Conservation (phyloP, 129 eudicot genomes). For the Helianthus annuus region DNA sequence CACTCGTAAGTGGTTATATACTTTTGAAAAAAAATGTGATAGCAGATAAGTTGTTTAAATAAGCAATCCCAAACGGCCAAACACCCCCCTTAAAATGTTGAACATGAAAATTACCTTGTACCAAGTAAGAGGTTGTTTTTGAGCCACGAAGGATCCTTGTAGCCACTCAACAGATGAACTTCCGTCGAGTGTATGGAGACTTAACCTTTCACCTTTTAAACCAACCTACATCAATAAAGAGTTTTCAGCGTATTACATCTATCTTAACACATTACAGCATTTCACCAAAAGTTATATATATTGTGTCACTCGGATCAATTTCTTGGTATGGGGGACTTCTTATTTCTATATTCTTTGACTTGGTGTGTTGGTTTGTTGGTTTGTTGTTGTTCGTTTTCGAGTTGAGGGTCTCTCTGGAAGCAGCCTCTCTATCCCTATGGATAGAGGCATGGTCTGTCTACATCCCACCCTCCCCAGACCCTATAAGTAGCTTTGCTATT, state of each 20-base stretch:
- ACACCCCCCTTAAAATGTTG: not conserved
- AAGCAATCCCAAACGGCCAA: not conserved
- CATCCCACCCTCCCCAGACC: no score
- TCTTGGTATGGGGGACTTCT: no score
- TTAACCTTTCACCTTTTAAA: conserved; percentile 61
- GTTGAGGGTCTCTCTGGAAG: no score
- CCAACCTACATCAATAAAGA: conserved; percentile 55
- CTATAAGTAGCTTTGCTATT: no score
- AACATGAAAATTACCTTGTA: conserved; percentile 62
- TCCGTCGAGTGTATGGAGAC: conserved; percentile 59
- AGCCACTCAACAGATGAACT: conserved; percentile 81
- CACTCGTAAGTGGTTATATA: not conserved
- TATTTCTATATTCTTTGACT: no score
- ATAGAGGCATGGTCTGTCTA: no score
- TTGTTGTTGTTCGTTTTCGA: no score
- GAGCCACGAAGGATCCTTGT: conserved; percentile 60
- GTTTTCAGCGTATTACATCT: conserved; percentile 1
- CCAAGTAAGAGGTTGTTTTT: conserved; percentile 86
- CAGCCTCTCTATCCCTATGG: no score
- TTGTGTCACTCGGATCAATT: no score
- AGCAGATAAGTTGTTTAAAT: not conserved
- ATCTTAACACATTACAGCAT: not conserved
- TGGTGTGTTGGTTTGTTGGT: no score
- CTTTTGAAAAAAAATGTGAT: no score
- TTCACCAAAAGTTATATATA: not conserved